Percentiles rank a stretch among this genome's conserved stretches.
Evolutionary conservation across 805 yeast genomes (phyloP).

Genomic region (Blastobotrys terrestris): DNA sequence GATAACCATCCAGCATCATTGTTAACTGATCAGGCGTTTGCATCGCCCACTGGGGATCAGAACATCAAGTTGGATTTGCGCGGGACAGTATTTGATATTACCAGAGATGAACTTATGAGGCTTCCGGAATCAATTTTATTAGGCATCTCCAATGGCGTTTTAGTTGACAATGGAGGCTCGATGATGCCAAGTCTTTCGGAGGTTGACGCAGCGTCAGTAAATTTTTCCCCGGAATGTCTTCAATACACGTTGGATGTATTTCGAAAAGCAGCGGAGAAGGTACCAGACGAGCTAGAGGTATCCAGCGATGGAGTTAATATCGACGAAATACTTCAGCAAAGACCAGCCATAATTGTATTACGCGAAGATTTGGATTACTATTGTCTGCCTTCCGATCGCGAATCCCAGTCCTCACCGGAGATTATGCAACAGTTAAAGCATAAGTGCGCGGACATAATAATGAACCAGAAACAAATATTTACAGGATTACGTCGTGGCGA

Average conservation of each 20-base stretch:
- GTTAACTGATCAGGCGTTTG: background rate
- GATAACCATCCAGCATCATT: background rate
- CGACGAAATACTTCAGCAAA: slow-evolving; percentile 11
- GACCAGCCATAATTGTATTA: slow-evolving; percentile 82
- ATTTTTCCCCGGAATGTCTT: slow-evolving; percentile 82
- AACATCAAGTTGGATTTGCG: slow-evolving; percentile 73
- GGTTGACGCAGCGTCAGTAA: slow-evolving; percentile 67
- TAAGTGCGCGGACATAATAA: slow-evolving; percentile 63
- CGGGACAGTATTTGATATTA: slow-evolving; percentile 65
- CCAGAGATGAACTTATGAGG: slow-evolving; percentile 84
- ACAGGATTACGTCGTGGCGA: slow-evolving; percentile 53
- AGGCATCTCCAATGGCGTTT: slow-evolving; percentile 87
- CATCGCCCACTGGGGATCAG: background rate
- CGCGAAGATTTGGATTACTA: slow-evolving; percentile 93
- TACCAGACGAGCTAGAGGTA: slow-evolving; percentile 24
- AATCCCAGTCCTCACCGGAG: slow-evolving; percentile 20
- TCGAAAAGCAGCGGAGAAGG: slow-evolving; percentile 58
- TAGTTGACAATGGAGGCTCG: slow-evolving; percentile 68
- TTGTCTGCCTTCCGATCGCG: slow-evolving; percentile 69
- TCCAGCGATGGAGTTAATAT: slow-evolving; percentile 6
- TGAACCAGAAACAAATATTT: slow-evolving; percentile 56
- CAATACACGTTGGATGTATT: slow-evolving; percentile 73
- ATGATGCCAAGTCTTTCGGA: slow-evolving; percentile 75
- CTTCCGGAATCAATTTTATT: slow-evolving; percentile 85
- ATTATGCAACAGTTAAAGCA: slow-evolving; percentile 64